Base-by-base conservation (phyloP, 164 flowering plant species). In the Houttuynia cordata region DNA sequence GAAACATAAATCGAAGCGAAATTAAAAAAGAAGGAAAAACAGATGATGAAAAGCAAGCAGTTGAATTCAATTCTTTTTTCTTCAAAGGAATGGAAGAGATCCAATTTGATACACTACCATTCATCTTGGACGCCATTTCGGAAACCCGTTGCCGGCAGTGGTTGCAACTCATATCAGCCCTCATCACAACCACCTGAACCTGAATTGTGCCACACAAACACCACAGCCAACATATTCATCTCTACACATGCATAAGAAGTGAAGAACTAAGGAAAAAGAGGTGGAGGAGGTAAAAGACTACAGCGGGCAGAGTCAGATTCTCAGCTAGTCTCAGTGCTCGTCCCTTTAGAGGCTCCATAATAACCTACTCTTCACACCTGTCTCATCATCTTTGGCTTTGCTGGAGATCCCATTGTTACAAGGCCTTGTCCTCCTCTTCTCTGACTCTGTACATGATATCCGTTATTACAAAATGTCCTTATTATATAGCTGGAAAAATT, bases 141-240 rank as follows among this genome's bases (percentile, higher is more conserved):
- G 65, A 53, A 42, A 55, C 65, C 55, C 65, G 25, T 55, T 55
- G 59, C 39, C 39, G 65, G 65, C 65, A 63, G 24, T 63, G 59
- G n/a, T 9, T 54, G 58, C 65, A 63, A 17, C 65, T 54, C 53
- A 63, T 54, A 2, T 63, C 45, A 10, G 59, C 65, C 15, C 52
- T 63, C 59, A 63, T 42, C n/a, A 63, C 59, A 42, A 63, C 23
- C 40, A 56, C 58, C 52, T 63, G 65, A 40, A 63, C 59, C 65
- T 63, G 65, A 22, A 39, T 19, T 14, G 25, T 14, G 37, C 58
- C 17, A 19, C 55, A 52, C 8, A 20, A 4, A 23, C 23, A 23
- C 23, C 6, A 56, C 25, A 24, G 34, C 18, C 19, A 8, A n/a
- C n/a, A 52, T n/a, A 8, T 1, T 52, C 24, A 52, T n/a, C 24